Percentiles rank a stretch among this genome's conserved stretches.
These are phyloP conservation scores for Trametes cingulata DNA, from an alignment of 768 basidiomycete genomes.

Conservation along the genomic window DNA sequence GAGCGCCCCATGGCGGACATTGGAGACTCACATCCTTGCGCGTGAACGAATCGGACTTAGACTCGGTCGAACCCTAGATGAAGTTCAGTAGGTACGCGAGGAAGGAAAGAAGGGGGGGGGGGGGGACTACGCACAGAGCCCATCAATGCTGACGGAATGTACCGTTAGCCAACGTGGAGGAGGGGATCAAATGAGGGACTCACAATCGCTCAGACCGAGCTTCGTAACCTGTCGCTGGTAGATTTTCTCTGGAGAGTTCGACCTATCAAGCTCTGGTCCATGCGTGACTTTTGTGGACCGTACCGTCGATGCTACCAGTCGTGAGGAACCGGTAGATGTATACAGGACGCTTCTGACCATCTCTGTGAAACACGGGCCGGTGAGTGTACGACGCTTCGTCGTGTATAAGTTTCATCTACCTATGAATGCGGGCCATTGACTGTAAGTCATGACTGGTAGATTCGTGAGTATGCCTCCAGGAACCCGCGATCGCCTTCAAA, in stretches of 20 bases:
- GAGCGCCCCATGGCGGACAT: neutral
- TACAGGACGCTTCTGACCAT: conserved; percentile 91
- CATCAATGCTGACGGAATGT: conserved; percentile 57
- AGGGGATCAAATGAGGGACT: conserved; percentile 29
- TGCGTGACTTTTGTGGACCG: conserved; percentile 20
- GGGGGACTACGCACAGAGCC: conserved; percentile 51
- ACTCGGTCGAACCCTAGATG: conserved; percentile 44
- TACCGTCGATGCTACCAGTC: conserved; percentile 88
- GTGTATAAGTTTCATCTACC: conserved; percentile 46
- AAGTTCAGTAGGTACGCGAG: neutral
- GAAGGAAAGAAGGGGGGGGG: too few relatives aligned
- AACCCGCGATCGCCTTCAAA: neutral
- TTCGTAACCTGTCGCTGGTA: conserved; percentile 95
- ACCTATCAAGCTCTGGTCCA: neutral
- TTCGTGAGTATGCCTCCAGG: neutral
- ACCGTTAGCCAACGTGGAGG: neutral
- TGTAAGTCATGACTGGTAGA: conserved; percentile 79
- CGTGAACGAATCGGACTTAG: conserved; percentile 84
- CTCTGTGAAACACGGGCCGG: conserved; percentile 50
- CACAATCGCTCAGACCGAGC: conserved; percentile 84
- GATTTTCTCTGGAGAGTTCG: conserved; percentile 67
- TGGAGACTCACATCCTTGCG: conserved; percentile 69
- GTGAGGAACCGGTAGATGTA: conserved; percentile 89
- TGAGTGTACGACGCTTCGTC: conserved; percentile 1
- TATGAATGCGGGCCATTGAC: conserved; percentile 95